Conservation (phyloP, 805 yeast genomes). For the Sugiyamaella americana region DNA sequence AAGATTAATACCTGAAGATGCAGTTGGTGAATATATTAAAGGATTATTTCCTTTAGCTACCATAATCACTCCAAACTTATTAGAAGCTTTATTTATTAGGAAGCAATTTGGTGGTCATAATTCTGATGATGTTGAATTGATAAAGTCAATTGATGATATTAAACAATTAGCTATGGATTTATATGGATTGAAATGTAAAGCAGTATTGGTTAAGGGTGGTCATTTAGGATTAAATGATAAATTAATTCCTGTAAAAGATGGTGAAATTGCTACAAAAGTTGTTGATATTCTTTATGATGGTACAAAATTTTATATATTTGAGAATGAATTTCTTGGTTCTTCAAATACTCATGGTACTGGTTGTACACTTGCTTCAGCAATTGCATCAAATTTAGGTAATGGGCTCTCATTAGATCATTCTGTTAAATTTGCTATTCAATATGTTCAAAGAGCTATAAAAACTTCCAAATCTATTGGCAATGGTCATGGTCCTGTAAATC, state of each 20-base stretch:
- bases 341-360: slow-evolving; percentile 83
- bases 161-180: slow-evolving; percentile 37
- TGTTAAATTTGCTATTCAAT: slow-evolving; percentile 52
- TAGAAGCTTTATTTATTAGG: slow-evolving; percentile 50
- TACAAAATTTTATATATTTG: slow-evolving; percentile 44
- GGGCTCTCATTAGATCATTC: slow-evolving; percentile 44
- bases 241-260: slow-evolving; percentile 15
- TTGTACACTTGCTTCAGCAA: slow-evolving; percentile 76
- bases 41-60: slow-evolving; percentile 47
- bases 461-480: slow-evolving; percentile 41
- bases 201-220: slow-evolving; percentile 75
- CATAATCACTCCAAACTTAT: slow-evolving; percentile 67
- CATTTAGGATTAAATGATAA: slow-evolving; percentile 42
- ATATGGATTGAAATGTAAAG: slow-evolving; percentile 38
- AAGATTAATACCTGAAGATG: slow-evolving; percentile 43
- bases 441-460: slow-evolving; percentile 59
- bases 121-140: slow-evolving; percentile 8
- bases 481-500: slow-evolving; percentile 75
- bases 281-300: slow-evolving; percentile 30
- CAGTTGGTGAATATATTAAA: slow-evolving; percentile 40
- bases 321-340: slow-evolving; percentile 42
- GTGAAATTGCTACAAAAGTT: slow-evolving; percentile 8
- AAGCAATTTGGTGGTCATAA: neutral
- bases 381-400: slow-evolving; percentile 67
- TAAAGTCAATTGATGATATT: slow-evolving; percentile 37